Conservation (phyloP, 2,329 filamentous ascomycete genomes). For the Macroventuria anomochaeta region DNA sequence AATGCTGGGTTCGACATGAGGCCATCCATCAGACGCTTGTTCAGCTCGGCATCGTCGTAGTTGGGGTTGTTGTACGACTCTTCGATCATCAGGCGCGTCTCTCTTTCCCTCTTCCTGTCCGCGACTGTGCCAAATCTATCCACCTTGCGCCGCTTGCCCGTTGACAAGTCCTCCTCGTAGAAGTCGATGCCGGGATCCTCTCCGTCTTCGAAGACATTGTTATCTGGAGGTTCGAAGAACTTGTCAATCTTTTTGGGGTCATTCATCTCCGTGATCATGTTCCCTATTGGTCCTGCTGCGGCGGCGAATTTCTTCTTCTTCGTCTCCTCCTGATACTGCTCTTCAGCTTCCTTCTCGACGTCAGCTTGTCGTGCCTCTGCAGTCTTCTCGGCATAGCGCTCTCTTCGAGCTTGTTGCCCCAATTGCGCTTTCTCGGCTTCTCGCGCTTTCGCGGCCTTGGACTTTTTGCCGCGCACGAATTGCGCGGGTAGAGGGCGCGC, state of each 20-base stretch:
- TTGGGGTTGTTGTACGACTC: slow-evolving; percentile 34
- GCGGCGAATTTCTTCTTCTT: not conserved
- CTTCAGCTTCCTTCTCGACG: not conserved
- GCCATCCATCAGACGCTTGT: slow-evolving; percentile 35
- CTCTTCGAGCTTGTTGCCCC: not conserved
- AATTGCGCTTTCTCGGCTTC: slow-evolving; percentile 10
- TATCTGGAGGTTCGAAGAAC: not conserved
- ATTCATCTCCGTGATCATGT: not conserved
- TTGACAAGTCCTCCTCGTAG: slow-evolving; percentile 42
- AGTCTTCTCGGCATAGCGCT: not conserved
- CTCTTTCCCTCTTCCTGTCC: slow-evolving; percentile 30
- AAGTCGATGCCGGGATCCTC: slow-evolving; percentile 32
- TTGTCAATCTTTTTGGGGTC: slow-evolving; percentile 7
- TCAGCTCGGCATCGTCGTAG: slow-evolving; percentile 38
- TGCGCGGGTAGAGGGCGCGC: slow-evolving; percentile 24
- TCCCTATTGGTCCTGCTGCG: not conserved
- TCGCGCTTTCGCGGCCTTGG: slow-evolving; percentile 20
- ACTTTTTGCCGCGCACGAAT: slow-evolving; percentile 32
- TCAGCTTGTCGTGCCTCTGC: not conserved
- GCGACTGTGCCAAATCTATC: slow-evolving; percentile 32
- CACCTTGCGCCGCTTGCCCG: slow-evolving; percentile 31
- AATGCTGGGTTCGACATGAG: slow-evolving; percentile 42
- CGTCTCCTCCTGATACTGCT: not conserved
- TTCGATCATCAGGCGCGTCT: slow-evolving; percentile 34
- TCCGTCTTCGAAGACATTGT: slow-evolving; percentile 18